phyloP scores from a whole-genome alignment of 1,284 basidiomycete genomes.

The Mycena citricolor region DNA sequence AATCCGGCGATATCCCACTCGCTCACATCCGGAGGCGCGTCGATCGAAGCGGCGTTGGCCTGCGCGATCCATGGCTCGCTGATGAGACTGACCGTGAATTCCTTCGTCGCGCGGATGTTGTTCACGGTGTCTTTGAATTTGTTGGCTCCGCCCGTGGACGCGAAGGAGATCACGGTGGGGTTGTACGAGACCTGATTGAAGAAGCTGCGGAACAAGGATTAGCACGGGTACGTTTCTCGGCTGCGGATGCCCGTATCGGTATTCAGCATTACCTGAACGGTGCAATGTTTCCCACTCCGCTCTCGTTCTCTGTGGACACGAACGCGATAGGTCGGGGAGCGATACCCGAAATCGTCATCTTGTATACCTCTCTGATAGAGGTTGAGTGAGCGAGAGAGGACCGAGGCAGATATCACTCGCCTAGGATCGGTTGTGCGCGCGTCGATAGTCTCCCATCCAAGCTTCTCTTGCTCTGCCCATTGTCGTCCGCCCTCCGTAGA shows the following conservation, averaged over 20 bases:
- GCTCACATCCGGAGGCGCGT: constrained; percentile 55
- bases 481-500: constrained; percentile 46
- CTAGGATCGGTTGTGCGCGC: constrained; percentile 44
- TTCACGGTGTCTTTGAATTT: constrained; percentile 54
- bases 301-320: constrained; percentile 54
- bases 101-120: constrained; percentile 59
- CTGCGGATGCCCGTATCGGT: constrained; percentile 5
- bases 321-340: constrained; percentile 71
- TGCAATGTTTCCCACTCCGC: constrained; percentile 60
- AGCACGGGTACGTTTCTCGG: not conserved
- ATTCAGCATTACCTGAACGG: constrained; percentile 46
- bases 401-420: constrained; percentile 33
- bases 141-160: constrained; percentile 34
- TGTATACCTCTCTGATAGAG: constrained; percentile 38
- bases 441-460: constrained; percentile 59
- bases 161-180: constrained; percentile 61
- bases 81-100: constrained; percentile 70
- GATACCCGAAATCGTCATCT: constrained; percentile 58
- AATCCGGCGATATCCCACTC: constrained; percentile 71
- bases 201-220: constrained; percentile 34
- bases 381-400: not conserved
- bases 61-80: constrained; percentile 69
- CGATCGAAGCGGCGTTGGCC: constrained; percentile 59
- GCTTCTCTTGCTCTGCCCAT: constrained; percentile 52
- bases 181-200: constrained; percentile 50